phyloP scores from a whole-genome alignment of 768 basidiomycete species.

The Mycena amicta region DNA sequence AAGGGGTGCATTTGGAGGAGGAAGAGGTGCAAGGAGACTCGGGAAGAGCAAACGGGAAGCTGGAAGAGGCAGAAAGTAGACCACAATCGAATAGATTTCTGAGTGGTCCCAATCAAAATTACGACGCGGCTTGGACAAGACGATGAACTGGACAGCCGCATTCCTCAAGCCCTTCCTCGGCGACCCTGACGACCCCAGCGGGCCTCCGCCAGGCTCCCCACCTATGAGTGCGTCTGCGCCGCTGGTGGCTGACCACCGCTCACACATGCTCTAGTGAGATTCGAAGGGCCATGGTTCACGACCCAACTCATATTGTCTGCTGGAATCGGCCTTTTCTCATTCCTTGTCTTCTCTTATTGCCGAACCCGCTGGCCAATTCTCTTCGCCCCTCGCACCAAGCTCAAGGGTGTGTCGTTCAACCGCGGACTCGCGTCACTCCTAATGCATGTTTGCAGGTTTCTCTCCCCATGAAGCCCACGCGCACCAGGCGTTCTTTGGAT shows the following conservation, averaged over 20 bases:
- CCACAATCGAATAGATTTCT: neutral
- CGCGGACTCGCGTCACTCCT: constrained; percentile 9
- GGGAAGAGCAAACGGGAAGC: constrained; percentile 62
- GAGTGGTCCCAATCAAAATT: too few species aligned
- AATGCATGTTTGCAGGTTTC: constrained; percentile 58
- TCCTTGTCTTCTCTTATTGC: constrained; percentile 87
- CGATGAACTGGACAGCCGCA: too few species aligned
- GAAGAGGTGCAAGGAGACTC: constrained; percentile 48
- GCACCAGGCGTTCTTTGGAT: constrained; percentile 87
- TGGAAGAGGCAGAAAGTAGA: constrained; percentile 38
- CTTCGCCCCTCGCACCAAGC: constrained; percentile 91
- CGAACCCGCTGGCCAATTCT: constrained; percentile 86
- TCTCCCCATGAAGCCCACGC: constrained; percentile 92
- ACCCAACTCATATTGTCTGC: constrained; percentile 85
- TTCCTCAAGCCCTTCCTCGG: too few species aligned
- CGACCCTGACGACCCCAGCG: too few species aligned
- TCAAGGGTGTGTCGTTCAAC: constrained; percentile 67
- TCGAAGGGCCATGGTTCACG: constrained; percentile 94
- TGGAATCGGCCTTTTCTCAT: constrained; percentile 75
- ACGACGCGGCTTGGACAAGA: too few species aligned
- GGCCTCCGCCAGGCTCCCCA: too few species aligned
- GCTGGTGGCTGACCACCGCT: too few species aligned
- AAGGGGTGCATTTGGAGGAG: too few species aligned
- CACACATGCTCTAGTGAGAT: too few species aligned
- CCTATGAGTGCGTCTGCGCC: too few species aligned